Conservation (phyloP, 805 yeast species). For the Candida xyloterini region DNA sequence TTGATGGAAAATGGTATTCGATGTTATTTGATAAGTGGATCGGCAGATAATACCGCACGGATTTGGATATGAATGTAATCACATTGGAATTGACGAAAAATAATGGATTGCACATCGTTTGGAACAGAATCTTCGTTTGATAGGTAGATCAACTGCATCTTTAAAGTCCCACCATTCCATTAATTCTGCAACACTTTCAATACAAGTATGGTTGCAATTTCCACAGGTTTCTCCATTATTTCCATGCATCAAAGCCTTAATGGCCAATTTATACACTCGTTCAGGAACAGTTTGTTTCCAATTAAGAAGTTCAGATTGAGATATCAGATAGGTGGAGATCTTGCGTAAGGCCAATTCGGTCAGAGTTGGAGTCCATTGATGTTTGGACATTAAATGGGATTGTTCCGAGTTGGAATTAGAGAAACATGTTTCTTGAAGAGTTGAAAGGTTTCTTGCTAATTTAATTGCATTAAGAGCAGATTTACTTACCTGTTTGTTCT, state of each 20-base stretch:
- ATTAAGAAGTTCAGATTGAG: conserved; percentile 48
- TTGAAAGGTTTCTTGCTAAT: conserved; percentile 31
- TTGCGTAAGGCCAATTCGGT: conserved; percentile 45
- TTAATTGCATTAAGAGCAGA: conserved; percentile 22
- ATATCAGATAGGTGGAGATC: conserved; percentile 50
- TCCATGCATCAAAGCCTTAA: conserved; percentile 52
- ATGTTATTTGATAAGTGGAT: conserved; percentile 62
- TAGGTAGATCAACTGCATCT: conserved; percentile 47
- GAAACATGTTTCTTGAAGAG: conserved; percentile 31
- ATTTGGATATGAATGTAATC: conserved; percentile 42
- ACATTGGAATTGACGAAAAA: conserved; percentile 20
- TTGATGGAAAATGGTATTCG: conserved; percentile 48
- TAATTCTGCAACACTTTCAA: conserved; percentile 57
- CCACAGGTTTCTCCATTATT: conserved; percentile 51
- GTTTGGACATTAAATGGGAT: conserved; percentile 9
- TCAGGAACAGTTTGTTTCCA: conserved; percentile 53
- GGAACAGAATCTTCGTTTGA: conserved; percentile 54
- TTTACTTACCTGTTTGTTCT: conserved; percentile 22
- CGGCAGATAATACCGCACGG: conserved; percentile 53
- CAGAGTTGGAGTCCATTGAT: conserved; percentile 42
- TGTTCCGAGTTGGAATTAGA: conserved; percentile 15
- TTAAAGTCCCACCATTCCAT: conserved; percentile 68
- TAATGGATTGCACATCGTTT: conserved; percentile 43
- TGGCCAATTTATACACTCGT: conserved; percentile 43
- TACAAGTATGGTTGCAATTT: conserved; percentile 44